Conservation (phyloP, 140 eudicot species). For the Cichorium intybus region DNA sequence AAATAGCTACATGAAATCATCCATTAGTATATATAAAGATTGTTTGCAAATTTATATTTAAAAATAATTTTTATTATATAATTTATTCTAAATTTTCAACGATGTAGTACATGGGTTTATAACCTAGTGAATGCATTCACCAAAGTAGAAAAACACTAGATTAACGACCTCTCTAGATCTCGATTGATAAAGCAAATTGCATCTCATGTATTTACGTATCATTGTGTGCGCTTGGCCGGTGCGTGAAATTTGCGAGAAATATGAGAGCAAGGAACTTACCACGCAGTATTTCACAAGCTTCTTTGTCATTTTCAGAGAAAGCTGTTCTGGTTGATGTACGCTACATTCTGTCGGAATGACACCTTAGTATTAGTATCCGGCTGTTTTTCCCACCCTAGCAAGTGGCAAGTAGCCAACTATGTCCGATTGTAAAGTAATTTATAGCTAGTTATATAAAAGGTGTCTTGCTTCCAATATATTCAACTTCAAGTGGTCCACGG, state of each 20-base stretch:
- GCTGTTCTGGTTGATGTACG: background rate
- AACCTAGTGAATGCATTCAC: slow-evolving; percentile 87
- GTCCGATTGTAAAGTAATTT: background rate
- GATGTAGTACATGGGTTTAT: too few relatives aligned
- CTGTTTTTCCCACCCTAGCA: background rate
- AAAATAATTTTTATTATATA: too few relatives aligned
- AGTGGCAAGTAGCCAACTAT: background rate
- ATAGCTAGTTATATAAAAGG: background rate
- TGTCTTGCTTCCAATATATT: background rate
- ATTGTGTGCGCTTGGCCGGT: slow-evolving; percentile 2
- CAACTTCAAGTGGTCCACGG: too few relatives aligned
- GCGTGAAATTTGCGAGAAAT: background rate
- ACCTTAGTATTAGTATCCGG: background rate
- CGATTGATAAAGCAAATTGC: slow-evolving; percentile 11
- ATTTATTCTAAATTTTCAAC: too few relatives aligned
- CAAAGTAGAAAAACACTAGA: slow-evolving; percentile 17
- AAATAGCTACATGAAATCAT: too few relatives aligned
- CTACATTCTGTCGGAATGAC: slow-evolving; percentile 6
- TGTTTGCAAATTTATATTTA: too few relatives aligned
- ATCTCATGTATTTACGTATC: background rate
- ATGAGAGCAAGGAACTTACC: slow-evolving; percentile 31
- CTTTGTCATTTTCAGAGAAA: slow-evolving; percentile 40
- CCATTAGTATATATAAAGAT: too few relatives aligned
- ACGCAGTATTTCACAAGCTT: slow-evolving; percentile 62
- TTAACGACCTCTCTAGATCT: background rate